Percentiles rank a stretch among this genome's conserved stretches.
Conservation (phyloP, 768 basidiomycete genomes). For the Ramaria rubella region DNA sequence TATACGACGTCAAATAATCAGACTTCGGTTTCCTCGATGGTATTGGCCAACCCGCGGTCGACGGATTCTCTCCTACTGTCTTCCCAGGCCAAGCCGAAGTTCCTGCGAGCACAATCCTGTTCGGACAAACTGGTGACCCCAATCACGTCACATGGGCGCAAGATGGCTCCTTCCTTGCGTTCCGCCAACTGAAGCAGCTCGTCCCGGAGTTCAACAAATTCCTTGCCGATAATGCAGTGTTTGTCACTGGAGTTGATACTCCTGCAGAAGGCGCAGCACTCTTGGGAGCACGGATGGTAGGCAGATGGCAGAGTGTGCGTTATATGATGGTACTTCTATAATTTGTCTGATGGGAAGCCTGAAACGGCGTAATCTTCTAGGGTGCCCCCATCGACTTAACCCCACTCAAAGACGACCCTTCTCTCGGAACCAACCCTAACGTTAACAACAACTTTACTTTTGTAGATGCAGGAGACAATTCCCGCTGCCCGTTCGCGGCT, state of each 20-base stretch:
- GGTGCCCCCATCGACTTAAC: constrained; percentile 26
- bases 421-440: constrained; percentile 21
- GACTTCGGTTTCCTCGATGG: constrained; percentile 27
- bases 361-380: background rate
- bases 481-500: constrained; percentile 27
- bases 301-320: constrained; percentile 28
- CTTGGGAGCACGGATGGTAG: constrained; percentile 29
- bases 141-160: constrained; percentile 27
- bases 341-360: background rate
- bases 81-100: constrained; percentile 22
- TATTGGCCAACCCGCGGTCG: constrained; percentile 25
- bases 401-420: constrained; percentile 21
- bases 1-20: background rate
- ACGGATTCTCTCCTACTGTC: constrained; percentile 27
- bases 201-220: constrained; percentile 31
- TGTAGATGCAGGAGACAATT: constrained; percentile 13
- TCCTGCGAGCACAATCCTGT: constrained; percentile 23
- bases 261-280: constrained; percentile 19
- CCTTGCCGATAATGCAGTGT: constrained; percentile 18
- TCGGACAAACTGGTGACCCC: constrained; percentile 16
- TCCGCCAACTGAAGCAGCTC: constrained; percentile 27
- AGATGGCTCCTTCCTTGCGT: constrained; percentile 28
- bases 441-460: constrained; percentile 27
- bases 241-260: constrained; percentile 11
- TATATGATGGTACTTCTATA: background rate